A percentile compares a stretch with the other conserved stretches of the same genome.
Conservation (phyloP, 2,329 filamentous ascomycete species). For the Beauveria sp. region DNA sequence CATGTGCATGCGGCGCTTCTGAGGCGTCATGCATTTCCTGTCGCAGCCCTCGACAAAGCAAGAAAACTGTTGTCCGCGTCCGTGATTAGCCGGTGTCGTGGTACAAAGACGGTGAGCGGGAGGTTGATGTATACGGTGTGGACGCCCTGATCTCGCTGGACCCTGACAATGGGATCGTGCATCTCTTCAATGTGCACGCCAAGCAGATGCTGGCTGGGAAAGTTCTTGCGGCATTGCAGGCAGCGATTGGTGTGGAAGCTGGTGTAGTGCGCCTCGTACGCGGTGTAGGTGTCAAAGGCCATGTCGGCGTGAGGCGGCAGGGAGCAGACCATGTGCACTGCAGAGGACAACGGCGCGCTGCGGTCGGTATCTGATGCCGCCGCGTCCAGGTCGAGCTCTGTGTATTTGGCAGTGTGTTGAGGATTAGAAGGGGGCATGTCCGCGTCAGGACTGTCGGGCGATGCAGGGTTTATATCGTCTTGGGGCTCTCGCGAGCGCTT, state of each 20-base stretch:
- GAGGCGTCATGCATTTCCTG: conserved; percentile 70
- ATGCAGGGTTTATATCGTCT: conserved; percentile 33
- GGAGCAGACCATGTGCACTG: conserved; percentile 64
- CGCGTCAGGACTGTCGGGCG: conserved; percentile 11
- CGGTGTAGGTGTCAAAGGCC: conserved; percentile 64
- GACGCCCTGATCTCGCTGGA: conserved; percentile 70
- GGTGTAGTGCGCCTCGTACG: conserved; percentile 82
- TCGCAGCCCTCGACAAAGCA: conserved; percentile 91
- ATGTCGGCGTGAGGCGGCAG: conserved; percentile 73
- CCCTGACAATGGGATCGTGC: conserved; percentile 68
- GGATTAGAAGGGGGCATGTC: conserved; percentile 15
- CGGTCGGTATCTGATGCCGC: conserved; percentile 25
- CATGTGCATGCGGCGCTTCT: conserved; percentile 80
- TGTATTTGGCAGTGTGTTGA: conserved; percentile 43
- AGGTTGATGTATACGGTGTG: conserved; percentile 59
- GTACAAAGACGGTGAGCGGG: background rate
- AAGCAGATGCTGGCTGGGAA: conserved; percentile 76
- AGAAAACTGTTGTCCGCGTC: conserved; percentile 49
- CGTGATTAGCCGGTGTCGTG: background rate
- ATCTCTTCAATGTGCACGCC: conserved; percentile 82
- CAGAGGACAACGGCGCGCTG: conserved; percentile 16
- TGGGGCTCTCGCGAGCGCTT: conserved; percentile 57
- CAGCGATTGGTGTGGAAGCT: conserved; percentile 80
- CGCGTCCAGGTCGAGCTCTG: conserved; percentile 46
- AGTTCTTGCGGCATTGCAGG: conserved; percentile 75